Base-by-base conservation (phyloP, 176 grass and related monocot species). In the Areca catechu region DNA sequence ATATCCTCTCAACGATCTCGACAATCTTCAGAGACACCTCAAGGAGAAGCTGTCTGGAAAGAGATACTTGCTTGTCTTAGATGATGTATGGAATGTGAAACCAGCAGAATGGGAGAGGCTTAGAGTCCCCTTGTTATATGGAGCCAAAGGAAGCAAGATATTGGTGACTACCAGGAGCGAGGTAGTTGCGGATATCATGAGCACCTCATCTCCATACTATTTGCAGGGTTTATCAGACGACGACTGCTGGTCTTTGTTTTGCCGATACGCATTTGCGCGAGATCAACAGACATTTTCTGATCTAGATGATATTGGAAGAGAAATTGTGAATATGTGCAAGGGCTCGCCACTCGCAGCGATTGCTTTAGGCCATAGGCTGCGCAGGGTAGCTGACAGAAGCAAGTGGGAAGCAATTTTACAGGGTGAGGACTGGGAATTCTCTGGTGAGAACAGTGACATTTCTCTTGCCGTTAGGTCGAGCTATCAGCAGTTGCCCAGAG, bases 1-100 rank as follows among this genome's bases (percentile, higher is more conserved):
- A 15, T 0, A 2, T 68, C 1, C 0, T 19, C 34, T 4, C 6
- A 5, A n/a, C 27, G 75, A 70, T 62, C 52, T 82, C 9, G 20
- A 54, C 17, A 71, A 0, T 49, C 67, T 50, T 37, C 79, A 76
- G 56, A 54, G 2, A 22, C 48, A 4, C 12, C 47, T 80, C 0
- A 14, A 15, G 50, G 15, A 57, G 7, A 58, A 43, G 17, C 0
- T 88, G 1, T 5, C 20, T 17, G 79, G 49, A 29, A 77, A 5
- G 54, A 79, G 34, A 37, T 88, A 57, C 15, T 23, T 88, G 0
- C 79, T 88, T 60, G 79, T 88, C 19, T 62, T 83, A 4, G 85
- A 88, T 70, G 49, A 83, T 57, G 69, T 79, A 2, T 73, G 51
- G 62, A 66, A 24, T 14, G 69, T 69, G 54, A 28, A 0, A 1